Conservation (phyloP, 257 asterid species). For the Euphrasia confusa region DNA sequence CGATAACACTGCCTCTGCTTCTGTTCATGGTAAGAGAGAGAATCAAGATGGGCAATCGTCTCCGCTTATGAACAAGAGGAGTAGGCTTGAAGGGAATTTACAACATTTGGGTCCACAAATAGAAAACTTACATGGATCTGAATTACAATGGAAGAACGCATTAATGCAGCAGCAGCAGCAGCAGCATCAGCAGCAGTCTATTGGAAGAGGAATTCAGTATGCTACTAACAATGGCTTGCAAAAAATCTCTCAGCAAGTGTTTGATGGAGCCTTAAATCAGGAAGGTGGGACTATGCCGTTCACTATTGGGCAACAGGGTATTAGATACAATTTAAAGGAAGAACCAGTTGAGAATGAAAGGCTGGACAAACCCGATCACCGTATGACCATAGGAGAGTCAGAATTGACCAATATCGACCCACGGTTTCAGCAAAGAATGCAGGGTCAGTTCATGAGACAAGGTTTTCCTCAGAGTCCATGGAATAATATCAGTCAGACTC, state of each 20-base stretch:
- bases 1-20: slow-evolving; percentile 42
- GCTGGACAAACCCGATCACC: slow-evolving; percentile 53
- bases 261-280: slow-evolving; percentile 67
- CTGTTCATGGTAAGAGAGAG: slow-evolving; percentile 67
- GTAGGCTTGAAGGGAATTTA: slow-evolving; percentile 57
- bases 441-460: slow-evolving; percentile 59
- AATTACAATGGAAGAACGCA: slow-evolving; percentile 76
- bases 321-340: slow-evolving; percentile 78
- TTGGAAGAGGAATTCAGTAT: slow-evolving; percentile 56
- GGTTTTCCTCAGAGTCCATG: slow-evolving; percentile 67
- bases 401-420: slow-evolving; percentile 50
- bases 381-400: slow-evolving; percentile 50
- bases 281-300: slow-evolving; percentile 60
- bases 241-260: slow-evolving; percentile 58
- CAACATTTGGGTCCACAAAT: slow-evolving; percentile 57
- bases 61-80: slow-evolving; percentile 62
- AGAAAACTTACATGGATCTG: slow-evolving; percentile 64
- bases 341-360: slow-evolving; percentile 58
- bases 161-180: slow-evolving; percentile 50
- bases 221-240: slow-evolving; percentile 49
- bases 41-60: slow-evolving; percentile 69
- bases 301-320: slow-evolving; percentile 65
- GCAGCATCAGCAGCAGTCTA: too few species aligned
- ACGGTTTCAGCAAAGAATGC: slow-evolving; percentile 68
- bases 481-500: slow-evolving; percentile 36